Percentiles rank a stretch among this genome's conserved stretches.
Conservation (phyloP, 202 grass and related monocot species). For the Carex sylvatica region DNA sequence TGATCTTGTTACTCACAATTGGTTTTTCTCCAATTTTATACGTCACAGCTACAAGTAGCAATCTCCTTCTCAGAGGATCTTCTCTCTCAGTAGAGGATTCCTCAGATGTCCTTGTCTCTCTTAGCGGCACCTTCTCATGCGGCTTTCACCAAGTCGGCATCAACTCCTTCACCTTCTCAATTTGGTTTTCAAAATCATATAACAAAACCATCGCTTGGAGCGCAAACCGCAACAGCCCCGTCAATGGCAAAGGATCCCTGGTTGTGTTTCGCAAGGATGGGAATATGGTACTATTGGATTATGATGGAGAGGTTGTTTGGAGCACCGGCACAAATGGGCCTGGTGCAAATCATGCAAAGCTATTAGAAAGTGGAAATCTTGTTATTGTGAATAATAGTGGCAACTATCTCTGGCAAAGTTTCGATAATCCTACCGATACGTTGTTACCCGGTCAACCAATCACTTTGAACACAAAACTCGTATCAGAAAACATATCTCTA, state of each 20-base stretch:
- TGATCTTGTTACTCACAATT: neutral
- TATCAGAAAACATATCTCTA: conserved; percentile 33
- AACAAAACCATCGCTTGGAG: conserved; percentile 42
- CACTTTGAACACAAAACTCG: conserved; percentile 20
- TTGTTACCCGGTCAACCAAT: conserved; percentile 50
- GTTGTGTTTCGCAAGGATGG: conserved; percentile 42
- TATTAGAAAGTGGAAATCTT: conserved; percentile 53
- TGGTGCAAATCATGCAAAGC: conserved; percentile 16
- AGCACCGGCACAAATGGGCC: neutral
- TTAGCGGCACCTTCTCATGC: conserved; percentile 47
- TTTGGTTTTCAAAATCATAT: conserved; percentile 42
- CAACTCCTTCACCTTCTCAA: conserved; percentile 53
- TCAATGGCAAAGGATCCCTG: conserved; percentile 36
- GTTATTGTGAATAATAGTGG: conserved; percentile 36
- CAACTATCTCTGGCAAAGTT: conserved; percentile 52
- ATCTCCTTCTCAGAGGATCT: neutral
- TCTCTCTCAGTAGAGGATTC: conserved; percentile 54
- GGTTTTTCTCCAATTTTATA: neutral
- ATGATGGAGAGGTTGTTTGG: conserved; percentile 46
- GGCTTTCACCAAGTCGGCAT: conserved; percentile 45
- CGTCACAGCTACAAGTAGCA: neutral
- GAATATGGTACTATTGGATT: conserved; percentile 45
- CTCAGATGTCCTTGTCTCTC: conserved; percentile 37
- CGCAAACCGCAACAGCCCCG: conserved; percentile 47
- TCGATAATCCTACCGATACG: conserved; percentile 54